phyloP scores from a whole-genome alignment of 2,329 filamentous ascomycete genomes.

The Blastomyces gilchristii region DNA sequence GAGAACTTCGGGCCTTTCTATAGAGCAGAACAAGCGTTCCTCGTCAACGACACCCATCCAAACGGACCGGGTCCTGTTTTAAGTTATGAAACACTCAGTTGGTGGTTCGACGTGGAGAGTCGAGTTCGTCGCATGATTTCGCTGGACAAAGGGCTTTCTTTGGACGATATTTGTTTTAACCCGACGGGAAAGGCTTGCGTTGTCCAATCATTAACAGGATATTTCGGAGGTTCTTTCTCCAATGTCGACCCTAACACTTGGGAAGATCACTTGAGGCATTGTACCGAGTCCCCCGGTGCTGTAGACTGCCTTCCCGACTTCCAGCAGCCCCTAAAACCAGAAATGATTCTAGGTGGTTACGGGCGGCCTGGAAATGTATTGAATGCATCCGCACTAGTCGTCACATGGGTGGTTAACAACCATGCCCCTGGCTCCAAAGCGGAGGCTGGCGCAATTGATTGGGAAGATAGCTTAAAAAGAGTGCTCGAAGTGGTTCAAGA shows the following conservation, averaged over 20 bases:
- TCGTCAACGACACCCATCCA: slow-evolving; percentile 72
- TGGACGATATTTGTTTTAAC: slow-evolving; percentile 88
- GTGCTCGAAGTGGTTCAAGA: slow-evolving; percentile 66
- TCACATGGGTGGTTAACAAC: slow-evolving; percentile 93
- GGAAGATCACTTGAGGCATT: slow-evolving; percentile 60
- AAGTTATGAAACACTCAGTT: slow-evolving; percentile 75
- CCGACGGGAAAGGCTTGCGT: slow-evolving; percentile 83
- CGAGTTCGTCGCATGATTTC: slow-evolving; percentile 65
- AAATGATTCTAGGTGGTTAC: slow-evolving; percentile 77
- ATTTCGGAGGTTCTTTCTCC: slow-evolving; percentile 61
- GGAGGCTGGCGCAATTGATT: slow-evolving; percentile 70
- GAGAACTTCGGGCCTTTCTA: slow-evolving; percentile 90
- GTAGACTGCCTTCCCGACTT: slow-evolving; percentile 72
- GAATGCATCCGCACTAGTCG: slow-evolving; percentile 68
- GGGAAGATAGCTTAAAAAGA: slow-evolving; percentile 69
- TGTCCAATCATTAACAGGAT: slow-evolving; percentile 83
- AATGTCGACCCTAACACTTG: slow-evolving; percentile 57
- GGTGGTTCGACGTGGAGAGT: slow-evolving; percentile 89
- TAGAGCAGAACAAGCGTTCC: slow-evolving; percentile 81
- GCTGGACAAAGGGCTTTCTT: slow-evolving; percentile 52
- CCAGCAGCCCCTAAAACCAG: slow-evolving; percentile 75
- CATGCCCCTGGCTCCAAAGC: slow-evolving; percentile 61
- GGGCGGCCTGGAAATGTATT: slow-evolving; percentile 52
- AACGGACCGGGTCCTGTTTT: slow-evolving; percentile 64
- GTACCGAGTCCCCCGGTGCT: slow-evolving; percentile 64